Evolutionary conservation across 1,284 basidiomycete species (phyloP), one percentile per base, ranked within the genome.

Genomic region (Marasmius sp.): DNA sequence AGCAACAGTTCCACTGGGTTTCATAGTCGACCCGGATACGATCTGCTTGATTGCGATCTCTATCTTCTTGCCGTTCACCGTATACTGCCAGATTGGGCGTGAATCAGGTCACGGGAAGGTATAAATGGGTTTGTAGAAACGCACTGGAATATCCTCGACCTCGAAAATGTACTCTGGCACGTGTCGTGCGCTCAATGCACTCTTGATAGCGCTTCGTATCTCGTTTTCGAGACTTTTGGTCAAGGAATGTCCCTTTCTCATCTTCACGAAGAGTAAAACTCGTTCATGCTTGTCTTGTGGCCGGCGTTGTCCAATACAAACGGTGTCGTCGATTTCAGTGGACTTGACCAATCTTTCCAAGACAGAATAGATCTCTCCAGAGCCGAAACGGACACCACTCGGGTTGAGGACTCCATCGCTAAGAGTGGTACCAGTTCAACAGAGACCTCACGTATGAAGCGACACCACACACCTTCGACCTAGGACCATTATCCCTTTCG

Each of bases 331-430:
- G 41, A 96, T 73, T 10, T 71, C 72, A 27, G 76, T 69, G 0
- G 79, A 69, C 10, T 37, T 22, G 16, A 34, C 36, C 66, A 90
- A 87, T 58, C 82, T 79, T 61, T 92, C 88, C 57, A 96, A 77
- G 1, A 93, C 85, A 6, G 85, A 81, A 72, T 96, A 96, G 52
- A 96, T 93, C 73, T 96, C 94, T 1, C 84, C 87, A 0, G 91
- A 91, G 27, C 94, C 94, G 70, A 96, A 96, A 6, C 94, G 86
- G 43, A 96, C 89, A 0, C 94, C 94, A 41, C 87, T 89, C 0
- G 94, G 93, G 70, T 96, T 93, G 41, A 90, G 76, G 12, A 90
- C 88, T 4, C 87, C 87, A 61, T 90, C 88, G 65, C 87, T 85
- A 20, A 36, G 6, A 41, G 56, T 9, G 22, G 39, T 3, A 14